These are phyloP conservation scores for Jaltomata sinuosa DNA, from an alignment of 257 asterid species.

Conservation along the genomic window DNA sequence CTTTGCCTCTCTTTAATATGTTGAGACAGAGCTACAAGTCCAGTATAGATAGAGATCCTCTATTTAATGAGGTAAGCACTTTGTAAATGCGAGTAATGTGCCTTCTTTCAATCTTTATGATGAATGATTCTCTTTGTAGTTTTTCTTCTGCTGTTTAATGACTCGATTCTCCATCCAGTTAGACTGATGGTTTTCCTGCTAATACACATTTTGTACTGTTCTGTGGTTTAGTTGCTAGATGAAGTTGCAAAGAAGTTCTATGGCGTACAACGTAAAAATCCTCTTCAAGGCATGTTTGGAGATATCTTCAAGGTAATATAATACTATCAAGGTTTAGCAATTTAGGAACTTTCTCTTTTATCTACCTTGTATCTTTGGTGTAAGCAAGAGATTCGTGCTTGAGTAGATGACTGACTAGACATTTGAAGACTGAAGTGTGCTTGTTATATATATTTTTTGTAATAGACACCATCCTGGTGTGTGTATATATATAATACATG, in stretches of 20 bases:
- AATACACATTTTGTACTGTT: neutral
- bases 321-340: neutral
- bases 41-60: conserved; percentile 61
- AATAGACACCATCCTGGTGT: too few species aligned
- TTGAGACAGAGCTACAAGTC: conserved; percentile 64
- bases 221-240: conserved; percentile 61
- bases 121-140: neutral
- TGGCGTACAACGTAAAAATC: conserved; percentile 62
- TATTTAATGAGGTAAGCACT: conserved; percentile 53
- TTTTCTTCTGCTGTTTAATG: neutral
- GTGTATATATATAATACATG: too few species aligned
- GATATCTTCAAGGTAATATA: conserved; percentile 68
- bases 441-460: neutral
- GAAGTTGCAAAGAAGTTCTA: conserved; percentile 79
- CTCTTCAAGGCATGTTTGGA: conserved; percentile 94
- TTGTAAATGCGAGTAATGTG: neutral
- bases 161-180: neutral
- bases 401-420: neutral
- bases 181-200: neutral
- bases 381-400: neutral
- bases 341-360: neutral
- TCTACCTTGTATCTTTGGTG: neutral
- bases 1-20: conserved; percentile 84
- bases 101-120: neutral
- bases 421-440: neutral